These are phyloP conservation scores for Cucumis hystrix DNA, from an alignment of 306 rosid species.

Conservation along the genomic window DNA sequence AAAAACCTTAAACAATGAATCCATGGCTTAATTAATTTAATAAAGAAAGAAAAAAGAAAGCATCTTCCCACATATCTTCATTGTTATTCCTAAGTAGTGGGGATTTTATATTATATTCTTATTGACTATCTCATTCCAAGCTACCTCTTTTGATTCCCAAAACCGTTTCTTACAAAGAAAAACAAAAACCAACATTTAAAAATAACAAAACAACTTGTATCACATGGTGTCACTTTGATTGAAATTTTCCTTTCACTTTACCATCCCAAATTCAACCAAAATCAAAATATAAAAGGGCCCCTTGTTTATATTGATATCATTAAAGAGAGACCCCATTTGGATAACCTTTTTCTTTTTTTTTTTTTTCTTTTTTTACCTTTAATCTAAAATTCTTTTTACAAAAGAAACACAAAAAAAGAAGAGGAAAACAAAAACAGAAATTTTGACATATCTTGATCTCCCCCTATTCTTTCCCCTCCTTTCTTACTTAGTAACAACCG, in stretches of 20 bases:
- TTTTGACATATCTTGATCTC: not conserved
- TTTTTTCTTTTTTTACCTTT: constrained; percentile 22
- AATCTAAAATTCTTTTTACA: constrained; percentile 7
- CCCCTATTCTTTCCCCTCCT: not conserved
- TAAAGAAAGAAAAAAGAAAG: not conserved
- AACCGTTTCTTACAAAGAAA: not conserved
- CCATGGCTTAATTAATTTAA: not conserved
- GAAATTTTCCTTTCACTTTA: constrained; percentile 24
- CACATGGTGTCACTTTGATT: constrained; percentile 50
- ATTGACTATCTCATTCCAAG: not conserved
- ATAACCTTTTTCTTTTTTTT: not conserved
- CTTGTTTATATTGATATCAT: constrained; percentile 10
- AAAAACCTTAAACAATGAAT: not conserved
- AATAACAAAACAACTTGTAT: constrained; percentile 3
- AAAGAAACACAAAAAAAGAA: not conserved
- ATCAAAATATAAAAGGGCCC: constrained; percentile 18
- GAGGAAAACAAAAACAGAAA: not conserved
- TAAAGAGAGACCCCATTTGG: not conserved
- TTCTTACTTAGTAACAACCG: not conserved
- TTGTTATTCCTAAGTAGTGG: not conserved
- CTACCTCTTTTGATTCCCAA: not conserved
- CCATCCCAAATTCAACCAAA: constrained; percentile 26
- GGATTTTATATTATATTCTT: not conserved
- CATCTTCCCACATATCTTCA: not conserved
- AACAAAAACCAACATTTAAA: not conserved